Percentiles rank a stretch among this genome's conserved stretches.
phyloP scores from a whole-genome alignment of 208 protist genomes.

The Leishmania mexicana region DNA sequence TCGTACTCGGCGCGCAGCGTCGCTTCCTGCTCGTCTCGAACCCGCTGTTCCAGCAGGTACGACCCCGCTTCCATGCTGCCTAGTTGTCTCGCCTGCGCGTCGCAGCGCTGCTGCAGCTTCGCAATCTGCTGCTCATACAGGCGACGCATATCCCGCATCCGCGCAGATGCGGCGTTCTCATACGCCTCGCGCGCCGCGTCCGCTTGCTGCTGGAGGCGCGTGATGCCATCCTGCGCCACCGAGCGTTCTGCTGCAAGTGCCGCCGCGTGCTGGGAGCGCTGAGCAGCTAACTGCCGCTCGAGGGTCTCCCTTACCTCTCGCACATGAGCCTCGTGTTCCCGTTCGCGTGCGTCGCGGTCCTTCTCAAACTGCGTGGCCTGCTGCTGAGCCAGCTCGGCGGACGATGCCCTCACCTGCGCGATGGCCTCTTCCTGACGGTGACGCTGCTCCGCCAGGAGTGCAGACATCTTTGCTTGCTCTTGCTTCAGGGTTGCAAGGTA shows the following conservation, averaged over 20 bases:
- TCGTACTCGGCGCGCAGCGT: conserved; percentile 38
- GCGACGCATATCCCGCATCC: conserved; percentile 2
- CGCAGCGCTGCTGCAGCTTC: conserved; percentile 24
- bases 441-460: conserved; percentile 18
- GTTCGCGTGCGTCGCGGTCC: conserved; percentile 1
- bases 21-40: conserved; percentile 15
- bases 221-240: conserved; percentile 7
- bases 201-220: conserved; percentile 9
- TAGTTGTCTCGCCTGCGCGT: conserved; percentile 29
- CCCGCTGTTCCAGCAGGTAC: conserved; percentile 2
- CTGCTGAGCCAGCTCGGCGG: not conserved
- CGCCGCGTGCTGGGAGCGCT: conserved; percentile 10
- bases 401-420: conserved; percentile 3
- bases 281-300: conserved; percentile 7
- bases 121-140: conserved; percentile 2
- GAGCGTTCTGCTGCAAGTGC: conserved; percentile 5
- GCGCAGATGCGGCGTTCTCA: conserved; percentile 1
- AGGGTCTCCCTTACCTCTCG: conserved; percentile 1
- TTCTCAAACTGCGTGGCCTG: not conserved
- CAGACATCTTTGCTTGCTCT: conserved; percentile 12
- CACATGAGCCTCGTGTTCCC: conserved; percentile 7
- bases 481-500: conserved; percentile 18
- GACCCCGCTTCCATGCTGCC: conserved; percentile 4
- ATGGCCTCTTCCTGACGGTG: conserved; percentile 10
- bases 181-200: conserved; percentile 8